A percentile compares a stretch with the other conserved stretches of the same genome.
Evolutionary conservation across 768 basidiomycete genomes (phyloP).

Genomic region (Lanmaoa rubissima): DNA sequence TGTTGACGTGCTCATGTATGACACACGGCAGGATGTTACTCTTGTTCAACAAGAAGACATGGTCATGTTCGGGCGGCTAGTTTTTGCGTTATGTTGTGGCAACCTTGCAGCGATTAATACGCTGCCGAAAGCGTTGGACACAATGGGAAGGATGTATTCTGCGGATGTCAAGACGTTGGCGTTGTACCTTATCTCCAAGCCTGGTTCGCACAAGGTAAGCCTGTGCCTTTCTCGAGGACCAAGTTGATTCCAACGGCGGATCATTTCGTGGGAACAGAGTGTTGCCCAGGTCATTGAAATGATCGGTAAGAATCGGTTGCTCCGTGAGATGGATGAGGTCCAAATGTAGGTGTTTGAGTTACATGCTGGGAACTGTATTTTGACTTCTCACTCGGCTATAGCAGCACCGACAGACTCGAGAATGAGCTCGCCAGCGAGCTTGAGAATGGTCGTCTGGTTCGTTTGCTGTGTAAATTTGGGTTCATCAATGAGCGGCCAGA

Average conservation of each 20-base stretch:
- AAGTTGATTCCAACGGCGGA: neutral
- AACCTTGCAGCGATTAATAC: conserved; percentile 57
- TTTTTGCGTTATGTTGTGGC: conserved; percentile 76
- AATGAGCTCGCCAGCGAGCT: conserved; percentile 82
- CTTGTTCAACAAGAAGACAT: conserved; percentile 86
- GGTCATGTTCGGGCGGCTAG: conserved; percentile 77
- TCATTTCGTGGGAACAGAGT: conserved; percentile 39
- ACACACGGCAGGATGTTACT: conserved; percentile 57
- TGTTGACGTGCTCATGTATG: conserved; percentile 80
- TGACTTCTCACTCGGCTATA: conserved; percentile 30
- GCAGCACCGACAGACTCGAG: conserved; percentile 80
- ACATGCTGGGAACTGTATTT: neutral
- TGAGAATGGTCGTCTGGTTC: conserved; percentile 90
- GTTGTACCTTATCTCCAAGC: conserved; percentile 74
- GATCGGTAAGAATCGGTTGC: conserved; percentile 62
- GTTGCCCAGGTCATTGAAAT: conserved; percentile 82
- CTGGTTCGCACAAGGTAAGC: conserved; percentile 58
- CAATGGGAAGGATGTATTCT: conserved; percentile 70
- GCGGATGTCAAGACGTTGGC: conserved; percentile 80
- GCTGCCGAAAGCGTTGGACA: conserved; percentile 72
- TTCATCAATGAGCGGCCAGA: conserved; percentile 99
- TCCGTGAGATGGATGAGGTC: conserved; percentile 81
- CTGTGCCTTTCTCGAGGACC: neutral
- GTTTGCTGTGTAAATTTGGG: conserved; percentile 89
- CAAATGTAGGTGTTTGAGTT: conserved; percentile 53